Percentiles rank a stretch among this genome's conserved stretches.
These are phyloP conservation scores for Perilla frutescens DNA, from an alignment of 257 asterid species.

Conservation along the genomic window DNA sequence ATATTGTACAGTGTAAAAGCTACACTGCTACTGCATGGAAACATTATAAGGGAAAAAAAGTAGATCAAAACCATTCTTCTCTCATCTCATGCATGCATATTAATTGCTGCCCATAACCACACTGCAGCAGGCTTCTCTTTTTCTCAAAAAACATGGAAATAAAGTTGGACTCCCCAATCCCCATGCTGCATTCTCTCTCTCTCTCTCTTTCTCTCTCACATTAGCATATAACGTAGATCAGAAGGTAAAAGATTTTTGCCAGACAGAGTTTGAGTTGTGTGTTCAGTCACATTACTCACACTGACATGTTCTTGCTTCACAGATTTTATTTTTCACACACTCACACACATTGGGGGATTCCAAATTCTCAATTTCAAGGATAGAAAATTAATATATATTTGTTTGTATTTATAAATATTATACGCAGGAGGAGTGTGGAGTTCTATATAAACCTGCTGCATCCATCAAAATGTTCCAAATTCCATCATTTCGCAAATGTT, in stretches of 20 bases:
- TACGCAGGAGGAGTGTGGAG: not conserved
- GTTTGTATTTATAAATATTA: not conserved
- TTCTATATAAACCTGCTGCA: constrained; percentile 42
- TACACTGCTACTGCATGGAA: constrained; percentile 2
- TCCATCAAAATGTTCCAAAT: constrained; percentile 24
- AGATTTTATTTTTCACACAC: not conserved
- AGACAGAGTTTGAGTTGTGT: constrained; percentile 20
- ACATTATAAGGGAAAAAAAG: not conserved
- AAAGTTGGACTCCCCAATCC: constrained; percentile 17
- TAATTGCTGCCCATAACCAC: constrained; percentile 24
- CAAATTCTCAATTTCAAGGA: not conserved
- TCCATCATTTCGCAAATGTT: constrained; percentile 28
- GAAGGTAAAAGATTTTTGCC: constrained; percentile 49
- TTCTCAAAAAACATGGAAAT: not conserved
- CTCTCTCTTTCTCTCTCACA: constrained; percentile 4
- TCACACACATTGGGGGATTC: not conserved
- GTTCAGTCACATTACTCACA: constrained; percentile 45
- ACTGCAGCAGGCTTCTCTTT: constrained; percentile 1
- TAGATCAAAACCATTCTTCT: constrained; percentile 3
- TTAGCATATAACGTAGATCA: constrained; percentile 43
- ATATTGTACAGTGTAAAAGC: not conserved
- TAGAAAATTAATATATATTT: not conserved
- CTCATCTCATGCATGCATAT: not conserved
- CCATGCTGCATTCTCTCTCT: not conserved
- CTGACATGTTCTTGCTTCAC: constrained; percentile 34